phyloP scores from a whole-genome alignment of 2,329 filamentous ascomycete species.

The Immersiporthe knoxdaviesiana region DNA sequence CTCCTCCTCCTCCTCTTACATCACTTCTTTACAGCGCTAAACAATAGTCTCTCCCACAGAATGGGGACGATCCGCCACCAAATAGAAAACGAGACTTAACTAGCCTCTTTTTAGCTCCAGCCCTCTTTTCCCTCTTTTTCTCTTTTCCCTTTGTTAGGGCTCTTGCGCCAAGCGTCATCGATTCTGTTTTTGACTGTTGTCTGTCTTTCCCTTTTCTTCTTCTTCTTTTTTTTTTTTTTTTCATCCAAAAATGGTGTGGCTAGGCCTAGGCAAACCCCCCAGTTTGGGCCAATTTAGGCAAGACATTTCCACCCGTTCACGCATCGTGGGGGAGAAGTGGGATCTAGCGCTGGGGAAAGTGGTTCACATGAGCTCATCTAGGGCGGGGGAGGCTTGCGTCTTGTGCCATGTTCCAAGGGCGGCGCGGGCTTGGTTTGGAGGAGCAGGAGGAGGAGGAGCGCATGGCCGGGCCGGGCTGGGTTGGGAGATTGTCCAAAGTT shows the following conservation, averaged over 20 bases:
- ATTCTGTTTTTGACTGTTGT: background rate
- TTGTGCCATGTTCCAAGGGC: too few relatives aligned
- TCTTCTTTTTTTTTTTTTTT: too few relatives aligned
- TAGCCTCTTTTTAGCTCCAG: background rate
- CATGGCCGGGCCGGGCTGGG: background rate
- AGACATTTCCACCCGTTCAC: background rate
- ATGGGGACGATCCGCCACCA: conserved; percentile 3
- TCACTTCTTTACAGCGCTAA: background rate
- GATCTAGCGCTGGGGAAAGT: conserved; percentile 7
- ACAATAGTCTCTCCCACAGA: conserved; percentile 15
- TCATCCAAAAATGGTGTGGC: too few relatives aligned
- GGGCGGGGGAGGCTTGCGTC: too few relatives aligned
- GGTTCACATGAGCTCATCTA: conserved; percentile 20
- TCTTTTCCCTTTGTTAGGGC: background rate
- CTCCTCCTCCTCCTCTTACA: background rate
- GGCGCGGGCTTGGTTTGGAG: too few relatives aligned
- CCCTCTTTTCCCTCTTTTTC: background rate
- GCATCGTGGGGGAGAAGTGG: background rate
- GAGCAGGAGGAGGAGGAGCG: background rate
- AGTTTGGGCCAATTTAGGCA: background rate
- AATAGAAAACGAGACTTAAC: background rate
- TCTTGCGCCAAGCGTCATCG: conserved; percentile 24
- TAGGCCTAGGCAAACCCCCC: too few relatives aligned
- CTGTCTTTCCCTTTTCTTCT: background rate
- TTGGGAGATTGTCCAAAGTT: background rate